Evolutionary conservation across 352 stramenopile genomes (phyloP).

Genomic region (Phytopythium kandeliae): DNA sequence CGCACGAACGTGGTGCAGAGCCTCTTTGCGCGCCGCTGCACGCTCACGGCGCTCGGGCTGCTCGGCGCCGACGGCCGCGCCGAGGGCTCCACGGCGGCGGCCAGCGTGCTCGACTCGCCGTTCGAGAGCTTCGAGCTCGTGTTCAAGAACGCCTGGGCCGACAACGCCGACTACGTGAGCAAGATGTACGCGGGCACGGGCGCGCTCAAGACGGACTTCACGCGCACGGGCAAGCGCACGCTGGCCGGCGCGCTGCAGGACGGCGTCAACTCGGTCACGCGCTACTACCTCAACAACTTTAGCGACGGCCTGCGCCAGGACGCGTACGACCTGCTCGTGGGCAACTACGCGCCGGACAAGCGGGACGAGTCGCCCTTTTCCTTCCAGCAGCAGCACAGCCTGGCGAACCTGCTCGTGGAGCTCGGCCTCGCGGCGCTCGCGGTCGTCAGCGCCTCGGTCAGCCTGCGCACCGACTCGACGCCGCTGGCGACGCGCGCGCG

Average conservation of each 20-base stretch:
- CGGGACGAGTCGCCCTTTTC: conserved; percentile 74
- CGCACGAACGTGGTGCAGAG: conserved; percentile 97
- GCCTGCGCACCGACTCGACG: conserved; percentile 37
- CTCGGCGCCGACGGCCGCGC: conserved; percentile 16
- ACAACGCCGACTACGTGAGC: conserved; percentile 95
- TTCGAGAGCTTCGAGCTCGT: conserved; percentile 56
- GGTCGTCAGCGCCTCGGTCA: conserved; percentile 61
- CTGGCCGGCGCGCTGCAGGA: conserved; percentile 89
- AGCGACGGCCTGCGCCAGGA: conserved; percentile 90
- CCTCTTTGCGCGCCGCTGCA: conserved; percentile 85
- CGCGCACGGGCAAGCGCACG: conserved; percentile 91
- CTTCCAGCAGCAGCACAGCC: conserved; percentile 81
- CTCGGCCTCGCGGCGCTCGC: conserved; percentile 35
- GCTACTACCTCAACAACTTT: conserved; percentile 98
- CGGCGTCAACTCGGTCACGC: conserved; percentile 91
- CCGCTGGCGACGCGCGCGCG: conserved; percentile 53
- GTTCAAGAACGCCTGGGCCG: conserved; percentile 91
- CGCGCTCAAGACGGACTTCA: conserved; percentile 95
- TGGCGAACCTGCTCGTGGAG: conserved; percentile 60
- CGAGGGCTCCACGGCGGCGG: neutral
- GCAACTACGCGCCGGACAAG: conserved; percentile 66
- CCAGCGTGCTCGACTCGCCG: conserved; percentile 46
- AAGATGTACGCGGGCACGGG: conserved; percentile 92
- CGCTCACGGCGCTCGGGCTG: conserved; percentile 69
- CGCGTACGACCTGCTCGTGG: conserved; percentile 89